Evolutionary conservation across 192 early-diverging fungal genomes (phyloP).

Genomic region (Coemansia sp.): DNA sequence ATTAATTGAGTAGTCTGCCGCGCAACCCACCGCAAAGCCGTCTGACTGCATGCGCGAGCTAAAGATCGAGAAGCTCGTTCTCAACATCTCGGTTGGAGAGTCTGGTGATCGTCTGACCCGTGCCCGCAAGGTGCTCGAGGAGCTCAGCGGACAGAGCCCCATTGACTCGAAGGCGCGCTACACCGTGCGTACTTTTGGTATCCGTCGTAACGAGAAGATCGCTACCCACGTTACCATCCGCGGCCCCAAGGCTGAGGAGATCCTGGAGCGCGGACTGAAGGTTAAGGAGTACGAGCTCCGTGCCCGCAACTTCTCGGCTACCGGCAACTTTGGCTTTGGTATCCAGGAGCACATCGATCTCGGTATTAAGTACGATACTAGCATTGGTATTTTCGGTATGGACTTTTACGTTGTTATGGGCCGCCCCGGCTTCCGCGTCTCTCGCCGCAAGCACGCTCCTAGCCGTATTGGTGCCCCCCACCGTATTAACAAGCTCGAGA

Average conservation of each 20-base stretch:
- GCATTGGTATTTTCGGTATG: slow-evolving; percentile 97
- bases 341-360: slow-evolving; percentile 99
- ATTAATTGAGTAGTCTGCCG: slow-evolving; percentile 46
- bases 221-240: slow-evolving; percentile 98
- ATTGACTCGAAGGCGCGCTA: slow-evolving; percentile 99
- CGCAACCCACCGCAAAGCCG: slow-evolving; percentile 69
- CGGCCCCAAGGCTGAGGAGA: slow-evolving; percentile 92
- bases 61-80: slow-evolving; percentile 98
- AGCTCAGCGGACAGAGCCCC: slow-evolving; percentile 98
- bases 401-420: slow-evolving; percentile 99
- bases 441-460: slow-evolving; percentile 85
- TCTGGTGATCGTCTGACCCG: slow-evolving; percentile 99
- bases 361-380: slow-evolving; percentile 99
- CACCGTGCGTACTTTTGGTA: slow-evolving; percentile 99
- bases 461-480: slow-evolving; percentile 86
- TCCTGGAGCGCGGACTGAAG: slow-evolving; percentile 99
- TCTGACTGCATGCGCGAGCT: slow-evolving; percentile 96
- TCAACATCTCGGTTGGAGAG: slow-evolving; percentile 99
- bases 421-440: slow-evolving; percentile 93
- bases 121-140: slow-evolving; percentile 99
- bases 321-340: slow-evolving; percentile 99
- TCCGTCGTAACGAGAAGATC: slow-evolving; percentile 99
- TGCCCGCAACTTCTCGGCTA: slow-evolving; percentile 92
- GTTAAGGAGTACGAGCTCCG: slow-evolving; percentile 99
- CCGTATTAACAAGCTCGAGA: slow-evolving; percentile 94